phyloP scores from a whole-genome alignment of 129 eudicot species.

The Lactuca saligna region DNA sequence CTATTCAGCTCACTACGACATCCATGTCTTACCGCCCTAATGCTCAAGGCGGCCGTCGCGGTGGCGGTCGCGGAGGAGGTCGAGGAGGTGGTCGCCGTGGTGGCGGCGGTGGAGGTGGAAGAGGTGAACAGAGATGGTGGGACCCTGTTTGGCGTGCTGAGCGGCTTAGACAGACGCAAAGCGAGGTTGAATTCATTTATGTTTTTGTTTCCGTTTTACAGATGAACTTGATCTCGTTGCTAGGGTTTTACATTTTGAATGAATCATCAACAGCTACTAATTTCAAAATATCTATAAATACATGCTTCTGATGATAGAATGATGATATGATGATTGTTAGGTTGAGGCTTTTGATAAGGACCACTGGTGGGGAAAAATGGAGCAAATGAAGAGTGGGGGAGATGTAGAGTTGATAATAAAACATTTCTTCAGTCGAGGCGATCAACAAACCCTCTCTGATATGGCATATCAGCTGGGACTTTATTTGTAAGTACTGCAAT shows the following conservation, averaged over 20 bases:
- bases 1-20: slow-evolving; percentile 26
- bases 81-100: slow-evolving; percentile 45
- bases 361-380: slow-evolving; percentile 83
- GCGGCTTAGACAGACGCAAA: slow-evolving; percentile 60
- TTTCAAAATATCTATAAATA: not conserved
- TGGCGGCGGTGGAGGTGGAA: slow-evolving; percentile 54
- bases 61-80: slow-evolving; percentile 51
- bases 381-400: slow-evolving; percentile 65
- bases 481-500: slow-evolving; percentile 65
- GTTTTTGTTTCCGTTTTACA: not conserved
- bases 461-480: slow-evolving; percentile 85
- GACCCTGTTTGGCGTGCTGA: slow-evolving; percentile 97
- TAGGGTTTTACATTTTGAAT: slow-evolving; percentile 25
- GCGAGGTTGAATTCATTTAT: slow-evolving; percentile 50
- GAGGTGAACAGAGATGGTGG: slow-evolving; percentile 99
- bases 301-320: slow-evolving; percentile 7
- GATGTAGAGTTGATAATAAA: slow-evolving; percentile 72
- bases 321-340: slow-evolving; percentile 34
- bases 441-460: slow-evolving; percentile 64
- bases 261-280: not conserved
- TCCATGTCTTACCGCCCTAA: slow-evolving; percentile 82
- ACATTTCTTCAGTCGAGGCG: slow-evolving; percentile 60
- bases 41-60: slow-evolving; percentile 79
- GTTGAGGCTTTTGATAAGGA: slow-evolving; percentile 78
- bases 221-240: not conserved